phyloP scores from a whole-genome alignment of 345 rosid genomes.

The Fremontodendron californicum region DNA sequence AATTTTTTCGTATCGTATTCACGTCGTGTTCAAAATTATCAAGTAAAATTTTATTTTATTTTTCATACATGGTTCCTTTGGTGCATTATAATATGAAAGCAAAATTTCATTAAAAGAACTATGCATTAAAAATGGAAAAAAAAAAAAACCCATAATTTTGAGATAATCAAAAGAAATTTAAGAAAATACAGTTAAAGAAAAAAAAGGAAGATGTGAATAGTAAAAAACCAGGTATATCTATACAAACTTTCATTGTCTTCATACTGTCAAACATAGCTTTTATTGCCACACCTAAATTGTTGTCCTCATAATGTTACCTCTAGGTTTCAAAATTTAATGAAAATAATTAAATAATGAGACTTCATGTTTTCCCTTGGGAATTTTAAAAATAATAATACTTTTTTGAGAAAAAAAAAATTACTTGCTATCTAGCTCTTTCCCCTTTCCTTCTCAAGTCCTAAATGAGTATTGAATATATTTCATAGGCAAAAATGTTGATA shows the following conservation, averaged over 20 bases:
- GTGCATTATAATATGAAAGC: not conserved
- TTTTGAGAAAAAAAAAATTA: not conserved
- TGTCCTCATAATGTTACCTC: not conserved
- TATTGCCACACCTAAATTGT: not conserved
- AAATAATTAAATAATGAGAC: not conserved
- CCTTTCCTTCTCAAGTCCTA: not conserved
- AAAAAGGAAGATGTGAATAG: too few species aligned
- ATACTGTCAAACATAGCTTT: not conserved
- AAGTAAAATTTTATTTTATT: too few species aligned
- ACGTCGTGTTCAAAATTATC: too few species aligned
- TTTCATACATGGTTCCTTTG: not conserved
- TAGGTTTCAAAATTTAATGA: not conserved
- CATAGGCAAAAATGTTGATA: too few species aligned
- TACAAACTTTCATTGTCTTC: too few species aligned
- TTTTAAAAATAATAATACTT: not conserved
- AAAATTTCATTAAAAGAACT: not conserved
- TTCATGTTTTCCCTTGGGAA: not conserved
- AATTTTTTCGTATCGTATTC: too few species aligned
- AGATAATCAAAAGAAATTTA: too few species aligned
- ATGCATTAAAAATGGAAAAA: too few species aligned
- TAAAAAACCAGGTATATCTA: too few species aligned
- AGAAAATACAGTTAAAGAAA: too few species aligned
- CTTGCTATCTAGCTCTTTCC: not conserved
- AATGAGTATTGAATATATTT: too few species aligned
- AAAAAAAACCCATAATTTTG: not conserved